Evolutionary conservation across 345 rosid species (phyloP).

Genomic region (Nasturtium officinale): DNA sequence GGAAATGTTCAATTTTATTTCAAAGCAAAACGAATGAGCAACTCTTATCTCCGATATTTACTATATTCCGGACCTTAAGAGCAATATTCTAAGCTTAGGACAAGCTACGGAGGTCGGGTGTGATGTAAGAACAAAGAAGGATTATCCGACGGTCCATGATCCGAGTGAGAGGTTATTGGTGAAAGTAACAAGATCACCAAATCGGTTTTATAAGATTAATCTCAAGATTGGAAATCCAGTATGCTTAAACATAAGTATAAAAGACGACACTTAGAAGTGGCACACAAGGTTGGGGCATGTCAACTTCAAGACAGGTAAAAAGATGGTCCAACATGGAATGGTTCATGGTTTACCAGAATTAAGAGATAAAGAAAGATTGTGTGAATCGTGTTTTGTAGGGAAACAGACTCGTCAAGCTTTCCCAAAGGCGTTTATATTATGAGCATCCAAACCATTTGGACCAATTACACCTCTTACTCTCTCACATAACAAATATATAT

Average conservation of each 20-base stretch:
- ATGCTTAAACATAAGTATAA: not conserved
- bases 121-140: not conserved
- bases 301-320: not conserved
- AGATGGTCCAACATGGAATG: not conserved
- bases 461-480: not conserved
- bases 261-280: too few relatives aligned
- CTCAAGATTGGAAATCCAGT: not conserved
- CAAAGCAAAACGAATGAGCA: not conserved
- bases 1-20: not conserved
- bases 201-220: too few relatives aligned
- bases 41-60: not conserved
- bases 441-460: not conserved
- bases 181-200: not conserved
- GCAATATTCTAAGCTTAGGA: not conserved
- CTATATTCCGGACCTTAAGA: not conserved
- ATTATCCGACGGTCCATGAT: not conserved
- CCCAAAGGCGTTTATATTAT: not conserved
- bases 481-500: not conserved
- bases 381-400: not conserved
- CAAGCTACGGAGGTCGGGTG: not conserved
- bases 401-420: not conserved
- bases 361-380: not conserved
- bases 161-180: not conserved
- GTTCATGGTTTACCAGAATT: not conserved
- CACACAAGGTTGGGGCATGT: not conserved